Conservation (phyloP, 176 grass and related monocot genomes). For the Musa itinerans region DNA sequence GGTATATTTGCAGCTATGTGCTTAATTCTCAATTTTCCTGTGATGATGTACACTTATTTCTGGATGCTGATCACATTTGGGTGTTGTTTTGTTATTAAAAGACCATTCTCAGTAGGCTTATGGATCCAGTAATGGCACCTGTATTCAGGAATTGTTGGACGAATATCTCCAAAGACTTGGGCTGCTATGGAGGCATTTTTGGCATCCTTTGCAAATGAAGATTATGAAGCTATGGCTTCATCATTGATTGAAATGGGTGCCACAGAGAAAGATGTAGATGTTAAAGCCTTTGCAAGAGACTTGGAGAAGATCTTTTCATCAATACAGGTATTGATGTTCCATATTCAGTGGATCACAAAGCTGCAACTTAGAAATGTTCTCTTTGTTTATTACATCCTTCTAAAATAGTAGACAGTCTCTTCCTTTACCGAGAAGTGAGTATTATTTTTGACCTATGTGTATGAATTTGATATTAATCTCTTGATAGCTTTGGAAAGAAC, state of each 20-base stretch:
- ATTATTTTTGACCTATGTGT: too few relatives aligned
- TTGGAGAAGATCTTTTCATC: conserved; percentile 84
- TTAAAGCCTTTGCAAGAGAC: conserved; percentile 70
- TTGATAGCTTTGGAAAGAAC: not conserved
- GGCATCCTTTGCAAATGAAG: conserved; percentile 73
- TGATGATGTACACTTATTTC: not conserved
- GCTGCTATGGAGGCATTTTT: conserved; percentile 95
- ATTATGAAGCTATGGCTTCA: conserved; percentile 80
- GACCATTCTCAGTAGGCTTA: not conserved
- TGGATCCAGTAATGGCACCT: not conserved
- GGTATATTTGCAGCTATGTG: not conserved
- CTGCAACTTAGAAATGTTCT: not conserved
- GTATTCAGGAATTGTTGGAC: conserved; percentile 78
- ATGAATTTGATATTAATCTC: not conserved
- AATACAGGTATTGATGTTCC: conserved; percentile 56
- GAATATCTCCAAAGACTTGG: conserved; percentile 84
- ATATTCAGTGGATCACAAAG: not conserved
- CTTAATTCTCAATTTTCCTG: not conserved
- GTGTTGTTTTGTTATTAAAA: not conserved
- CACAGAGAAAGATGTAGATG: conserved; percentile 74
- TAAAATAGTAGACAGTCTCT: not conserved
- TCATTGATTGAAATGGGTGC: conserved; percentile 90
- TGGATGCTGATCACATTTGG: not conserved
- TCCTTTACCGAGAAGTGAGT: too few relatives aligned
- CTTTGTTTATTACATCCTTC: not conserved